phyloP scores from a whole-genome alignment of 1,284 basidiomycete genomes.

The Tilletiopsis washingtonensis region DNA sequence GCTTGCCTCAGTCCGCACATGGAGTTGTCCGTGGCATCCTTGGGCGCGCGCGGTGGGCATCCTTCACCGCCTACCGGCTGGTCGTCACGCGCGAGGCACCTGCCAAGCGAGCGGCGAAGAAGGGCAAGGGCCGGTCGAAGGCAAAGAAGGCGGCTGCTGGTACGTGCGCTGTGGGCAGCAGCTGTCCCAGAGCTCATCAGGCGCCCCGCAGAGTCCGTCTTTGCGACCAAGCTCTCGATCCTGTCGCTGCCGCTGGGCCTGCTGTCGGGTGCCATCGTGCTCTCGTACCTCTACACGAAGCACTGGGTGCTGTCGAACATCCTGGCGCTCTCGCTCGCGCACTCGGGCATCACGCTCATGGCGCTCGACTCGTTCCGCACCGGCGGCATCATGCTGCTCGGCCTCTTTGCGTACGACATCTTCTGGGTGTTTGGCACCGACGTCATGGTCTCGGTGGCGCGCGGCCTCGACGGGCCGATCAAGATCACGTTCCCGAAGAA shows the following conservation, averaged over 20 bases:
- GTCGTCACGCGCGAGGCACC: background rate
- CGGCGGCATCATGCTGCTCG: constrained; percentile 67
- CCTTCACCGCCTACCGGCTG: background rate
- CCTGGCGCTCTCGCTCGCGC: constrained; percentile 73
- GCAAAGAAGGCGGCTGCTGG: background rate
- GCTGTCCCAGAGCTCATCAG: background rate
- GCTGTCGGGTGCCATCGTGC: constrained; percentile 60
- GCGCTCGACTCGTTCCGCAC: constrained; percentile 86
- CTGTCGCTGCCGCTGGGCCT: constrained; percentile 53
- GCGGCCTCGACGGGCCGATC: constrained; percentile 73
- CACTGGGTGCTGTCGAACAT: constrained; percentile 71
- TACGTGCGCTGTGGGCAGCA: background rate
- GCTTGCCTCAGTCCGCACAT: too few species aligned
- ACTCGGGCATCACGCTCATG: constrained; percentile 71
- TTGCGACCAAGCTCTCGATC: background rate
- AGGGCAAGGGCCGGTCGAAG: background rate
- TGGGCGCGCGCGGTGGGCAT: background rate
- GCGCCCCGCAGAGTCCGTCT: background rate
- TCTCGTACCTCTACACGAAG: constrained; percentile 56
- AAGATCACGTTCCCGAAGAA: constrained; percentile 53
- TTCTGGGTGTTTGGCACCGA: constrained; percentile 46
- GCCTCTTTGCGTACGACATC: constrained; percentile 45
- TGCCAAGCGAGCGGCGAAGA: background rate
- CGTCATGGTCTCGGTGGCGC: constrained; percentile 61
- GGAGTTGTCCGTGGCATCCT: background rate